Evolutionary conservation across 257 asterid species (phyloP).

Genomic region (Scutellaria minor): DNA sequence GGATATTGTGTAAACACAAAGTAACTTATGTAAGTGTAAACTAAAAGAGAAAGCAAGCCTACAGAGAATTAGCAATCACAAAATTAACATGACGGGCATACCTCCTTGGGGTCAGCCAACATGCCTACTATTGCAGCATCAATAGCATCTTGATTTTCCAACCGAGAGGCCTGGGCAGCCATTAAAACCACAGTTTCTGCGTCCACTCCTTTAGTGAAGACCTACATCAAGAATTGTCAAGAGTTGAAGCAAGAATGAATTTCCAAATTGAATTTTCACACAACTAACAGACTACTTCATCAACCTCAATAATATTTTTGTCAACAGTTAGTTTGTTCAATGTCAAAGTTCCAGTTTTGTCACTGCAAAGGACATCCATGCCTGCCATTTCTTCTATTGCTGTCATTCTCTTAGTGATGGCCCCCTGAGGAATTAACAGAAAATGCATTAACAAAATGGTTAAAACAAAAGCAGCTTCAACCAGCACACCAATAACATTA

Average conservation of each 20-base stretch:
- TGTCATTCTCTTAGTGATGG: conserved; percentile 90
- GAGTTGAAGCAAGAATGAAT: conserved; percentile 18
- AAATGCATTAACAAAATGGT: conserved; percentile 13
- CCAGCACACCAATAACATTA: conserved; percentile 13
- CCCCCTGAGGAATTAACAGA: conserved; percentile 54
- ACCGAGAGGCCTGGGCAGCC: conserved; percentile 94
- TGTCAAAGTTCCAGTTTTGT: conserved; percentile 86
- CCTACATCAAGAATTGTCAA: conserved; percentile 37
- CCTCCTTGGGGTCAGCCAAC: conserved; percentile 85
- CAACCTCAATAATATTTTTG: conserved; percentile 67
- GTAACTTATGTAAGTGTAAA: conserved; percentile 21
- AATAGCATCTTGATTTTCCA: conserved; percentile 88
- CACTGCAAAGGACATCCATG: conserved; percentile 95
- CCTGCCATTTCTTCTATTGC: conserved; percentile 97
- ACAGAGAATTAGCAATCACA: neutral
- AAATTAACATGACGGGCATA: conserved; percentile 24
- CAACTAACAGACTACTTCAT: conserved; percentile 19
- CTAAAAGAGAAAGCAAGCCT: conserved; percentile 6
- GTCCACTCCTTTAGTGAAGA: conserved; percentile 69
- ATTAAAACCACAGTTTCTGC: conserved; percentile 72
- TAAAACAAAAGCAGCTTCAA: conserved; percentile 23
- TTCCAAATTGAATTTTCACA: conserved; percentile 9
- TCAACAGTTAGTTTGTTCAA: conserved; percentile 78
- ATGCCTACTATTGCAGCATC: conserved; percentile 83
- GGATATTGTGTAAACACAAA: conserved; percentile 14